Percentiles rank a stretch among this genome's conserved stretches.
These are phyloP conservation scores for Candida berthetii DNA, from an alignment of 805 yeast species.

Conservation along the genomic window DNA sequence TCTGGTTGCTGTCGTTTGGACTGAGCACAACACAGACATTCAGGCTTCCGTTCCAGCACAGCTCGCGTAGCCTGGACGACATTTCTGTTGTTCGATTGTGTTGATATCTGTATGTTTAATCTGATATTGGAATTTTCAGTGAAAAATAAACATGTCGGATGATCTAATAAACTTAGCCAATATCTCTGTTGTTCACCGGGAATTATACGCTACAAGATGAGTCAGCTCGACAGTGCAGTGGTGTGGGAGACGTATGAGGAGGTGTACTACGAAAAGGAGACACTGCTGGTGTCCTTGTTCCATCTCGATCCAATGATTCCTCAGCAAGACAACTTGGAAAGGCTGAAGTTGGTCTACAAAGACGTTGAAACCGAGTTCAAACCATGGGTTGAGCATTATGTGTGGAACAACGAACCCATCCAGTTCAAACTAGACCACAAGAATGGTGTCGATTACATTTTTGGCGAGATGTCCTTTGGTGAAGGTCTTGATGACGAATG, in stretches of 20 bases:
- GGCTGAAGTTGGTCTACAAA: conserved; percentile 9
- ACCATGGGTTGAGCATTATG: conserved; percentile 32
- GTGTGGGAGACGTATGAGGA: conserved; percentile 9
- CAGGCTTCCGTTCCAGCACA: conserved; percentile 50
- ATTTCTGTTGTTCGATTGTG: not conserved
- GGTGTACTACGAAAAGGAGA: conserved; percentile 7
- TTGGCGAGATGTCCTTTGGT: conserved; percentile 37
- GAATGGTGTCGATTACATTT: conserved; percentile 12
- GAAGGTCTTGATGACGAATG: conserved; percentile 38
- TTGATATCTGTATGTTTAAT: too few species aligned
- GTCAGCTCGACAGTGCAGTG: conserved; percentile 1
- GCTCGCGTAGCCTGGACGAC: conserved; percentile 27
- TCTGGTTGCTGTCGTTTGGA: conserved; percentile 15
- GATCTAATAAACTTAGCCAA: conserved; percentile 28
- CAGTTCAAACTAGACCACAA: conserved; percentile 1
- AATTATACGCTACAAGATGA: not conserved
- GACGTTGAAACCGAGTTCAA: conserved; percentile 19
- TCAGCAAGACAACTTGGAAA: conserved; percentile 8
- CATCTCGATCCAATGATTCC: conserved; percentile 23
- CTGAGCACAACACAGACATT: conserved; percentile 33
- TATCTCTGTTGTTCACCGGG: too few species aligned
- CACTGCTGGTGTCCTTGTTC: conserved; percentile 22
- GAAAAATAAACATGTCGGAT: too few species aligned
- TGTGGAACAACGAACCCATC: conserved; percentile 32
- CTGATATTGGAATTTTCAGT: too few species aligned